Conservation (phyloP, 495 filamentous ascomycete species). For the Aspergillus carlsbadensis region DNA sequence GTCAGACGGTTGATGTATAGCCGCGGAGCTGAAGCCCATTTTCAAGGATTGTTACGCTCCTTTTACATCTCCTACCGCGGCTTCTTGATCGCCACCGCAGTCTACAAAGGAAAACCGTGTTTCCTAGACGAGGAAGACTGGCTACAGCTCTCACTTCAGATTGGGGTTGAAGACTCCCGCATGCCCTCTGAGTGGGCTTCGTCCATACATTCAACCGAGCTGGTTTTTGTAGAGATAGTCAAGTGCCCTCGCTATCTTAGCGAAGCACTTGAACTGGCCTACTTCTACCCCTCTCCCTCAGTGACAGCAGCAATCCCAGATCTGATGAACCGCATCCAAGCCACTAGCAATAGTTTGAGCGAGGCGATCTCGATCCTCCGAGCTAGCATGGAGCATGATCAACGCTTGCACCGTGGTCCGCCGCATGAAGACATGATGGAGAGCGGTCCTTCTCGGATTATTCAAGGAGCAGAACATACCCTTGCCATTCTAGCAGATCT, state of each 20-base stretch:
- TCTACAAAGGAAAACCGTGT: conserved; percentile 29
- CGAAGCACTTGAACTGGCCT: conserved; percentile 19
- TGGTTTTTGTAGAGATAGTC: conserved; percentile 30
- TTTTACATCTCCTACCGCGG: conserved; percentile 36
- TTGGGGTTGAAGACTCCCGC: conserved; percentile 27
- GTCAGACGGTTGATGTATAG: conserved; percentile 31
- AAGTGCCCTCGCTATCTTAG: conserved; percentile 34
- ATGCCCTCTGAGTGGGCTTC: conserved; percentile 16
- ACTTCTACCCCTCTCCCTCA: background rate
- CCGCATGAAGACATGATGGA: background rate
- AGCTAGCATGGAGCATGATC: conserved; percentile 18
- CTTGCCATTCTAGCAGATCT: conserved; percentile 19
- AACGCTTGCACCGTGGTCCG: background rate
- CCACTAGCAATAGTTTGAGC: conserved; percentile 16
- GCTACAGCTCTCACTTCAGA: conserved; percentile 21
- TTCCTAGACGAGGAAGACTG: conserved; percentile 34
- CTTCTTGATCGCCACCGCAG: conserved; percentile 30
- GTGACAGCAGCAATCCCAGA: conserved; percentile 1
- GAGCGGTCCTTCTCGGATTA: conserved; percentile 24
- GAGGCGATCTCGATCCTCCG: conserved; percentile 19
- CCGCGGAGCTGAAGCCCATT: conserved; percentile 22
- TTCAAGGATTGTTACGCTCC: conserved; percentile 24
- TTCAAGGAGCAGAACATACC: conserved; percentile 28
- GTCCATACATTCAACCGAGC: conserved; percentile 6
- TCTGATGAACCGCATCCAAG: conserved; percentile 22